Evolutionary conservation across 768 basidiomycete genomes (phyloP).

Genomic region (Tylopilus sp.): DNA sequence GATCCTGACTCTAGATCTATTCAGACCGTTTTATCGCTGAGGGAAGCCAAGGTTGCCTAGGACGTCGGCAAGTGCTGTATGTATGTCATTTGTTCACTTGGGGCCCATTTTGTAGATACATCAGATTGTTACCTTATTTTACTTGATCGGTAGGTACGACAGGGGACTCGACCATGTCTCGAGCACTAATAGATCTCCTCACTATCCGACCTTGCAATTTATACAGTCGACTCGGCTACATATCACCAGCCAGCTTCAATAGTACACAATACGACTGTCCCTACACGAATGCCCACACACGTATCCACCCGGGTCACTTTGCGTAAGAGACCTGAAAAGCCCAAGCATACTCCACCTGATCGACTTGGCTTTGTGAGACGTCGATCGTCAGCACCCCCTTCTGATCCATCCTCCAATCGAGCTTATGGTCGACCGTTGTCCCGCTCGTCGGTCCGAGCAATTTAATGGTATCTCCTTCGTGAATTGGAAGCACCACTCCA

Average conservation of each 20-base stretch:
- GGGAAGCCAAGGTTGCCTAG: constrained; percentile 1
- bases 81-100: too few species aligned
- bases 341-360: constrained; percentile 37
- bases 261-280: too few species aligned
- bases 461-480: constrained; percentile 39
- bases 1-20: constrained; percentile 2
- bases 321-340: constrained; percentile 38
- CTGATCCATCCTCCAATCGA: constrained; percentile 33
- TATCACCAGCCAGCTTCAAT: too few species aligned
- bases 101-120: too few species aligned
- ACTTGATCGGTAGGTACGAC: too few species aligned
- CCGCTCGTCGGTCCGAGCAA: constrained; percentile 34
- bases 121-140: too few species aligned
- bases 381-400: constrained; percentile 31
- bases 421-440: neutral
- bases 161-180: too few species aligned
- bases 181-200: too few species aligned
- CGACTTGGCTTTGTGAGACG: constrained; percentile 23
- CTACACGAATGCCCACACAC: too few species aligned
- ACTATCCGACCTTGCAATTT: too few species aligned
- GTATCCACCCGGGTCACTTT: neutral
- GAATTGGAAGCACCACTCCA: constrained; percentile 41
- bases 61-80: neutral
- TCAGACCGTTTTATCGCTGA: constrained; percentile 16
- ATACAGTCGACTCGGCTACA: too few species aligned